Percentiles rank a stretch among this genome's conserved stretches.
Evolutionary conservation across 257 asterid genomes (phyloP).

Genomic region (Capsicum rhomboideum): DNA sequence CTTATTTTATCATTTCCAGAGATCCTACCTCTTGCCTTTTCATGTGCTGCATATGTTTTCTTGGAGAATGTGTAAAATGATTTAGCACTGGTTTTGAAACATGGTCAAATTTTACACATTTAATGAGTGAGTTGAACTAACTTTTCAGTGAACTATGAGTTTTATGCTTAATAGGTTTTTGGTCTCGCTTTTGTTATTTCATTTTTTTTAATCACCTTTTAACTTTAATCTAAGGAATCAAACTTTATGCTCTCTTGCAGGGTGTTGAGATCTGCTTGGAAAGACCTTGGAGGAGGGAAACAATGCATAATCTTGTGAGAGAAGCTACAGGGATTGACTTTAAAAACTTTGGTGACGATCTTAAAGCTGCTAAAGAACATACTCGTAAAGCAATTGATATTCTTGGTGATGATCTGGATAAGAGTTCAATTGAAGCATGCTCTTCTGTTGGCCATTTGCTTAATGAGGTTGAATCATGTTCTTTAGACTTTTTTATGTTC

Average conservation of each 20-base stretch:
- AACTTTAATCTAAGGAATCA: not conserved
- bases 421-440: slow-evolving; percentile 57
- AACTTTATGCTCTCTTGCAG: slow-evolving; percentile 24
- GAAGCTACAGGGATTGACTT: slow-evolving; percentile 85
- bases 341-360: slow-evolving; percentile 48
- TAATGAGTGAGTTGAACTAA: not conserved
- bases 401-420: slow-evolving; percentile 29
- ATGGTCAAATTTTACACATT: not conserved
- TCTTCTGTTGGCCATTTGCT: slow-evolving; percentile 76
- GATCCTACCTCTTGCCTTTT: not conserved
- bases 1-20: not conserved
- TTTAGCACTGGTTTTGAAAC: not conserved
- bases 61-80: not conserved
- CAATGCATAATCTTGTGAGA: slow-evolving; percentile 94
- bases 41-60: not conserved
- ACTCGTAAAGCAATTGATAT: slow-evolving; percentile 31
- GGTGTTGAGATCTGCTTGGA: slow-evolving; percentile 80
- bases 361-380: slow-evolving; percentile 52
- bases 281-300: slow-evolving; percentile 97
- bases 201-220: not conserved
- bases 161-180: not conserved
- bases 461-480: slow-evolving; percentile 51
- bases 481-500: not conserved
- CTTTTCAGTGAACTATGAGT: not conserved
- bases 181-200: not conserved